These are phyloP conservation scores for Gastrolobium bilobum DNA, from an alignment of 306 rosid species.

Conservation along the genomic window DNA sequence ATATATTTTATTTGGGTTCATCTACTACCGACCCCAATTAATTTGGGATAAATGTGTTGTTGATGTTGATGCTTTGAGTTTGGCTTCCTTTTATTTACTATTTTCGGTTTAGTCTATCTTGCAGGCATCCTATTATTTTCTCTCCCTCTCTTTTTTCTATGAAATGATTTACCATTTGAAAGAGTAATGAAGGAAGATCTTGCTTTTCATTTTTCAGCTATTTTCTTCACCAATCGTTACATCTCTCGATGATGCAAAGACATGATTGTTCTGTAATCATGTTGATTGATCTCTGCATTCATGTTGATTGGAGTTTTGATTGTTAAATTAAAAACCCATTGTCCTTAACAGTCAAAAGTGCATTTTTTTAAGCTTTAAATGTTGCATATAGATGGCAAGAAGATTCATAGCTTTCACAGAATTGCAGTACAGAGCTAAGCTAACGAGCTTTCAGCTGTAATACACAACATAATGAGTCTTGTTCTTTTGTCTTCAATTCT, in stretches of 20 bases:
- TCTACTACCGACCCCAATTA: too few relatives aligned
- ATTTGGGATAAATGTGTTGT: too few relatives aligned
- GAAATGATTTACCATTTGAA: slow-evolving; percentile 34
- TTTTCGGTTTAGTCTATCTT: slow-evolving; percentile 22
- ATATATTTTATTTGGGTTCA: too few relatives aligned
- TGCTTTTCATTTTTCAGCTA: background rate
- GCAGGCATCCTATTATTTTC: background rate
- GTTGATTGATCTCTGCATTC: slow-evolving; percentile 24
- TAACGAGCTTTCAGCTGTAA: slow-evolving; percentile 16
- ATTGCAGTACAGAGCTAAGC: slow-evolving; percentile 10
- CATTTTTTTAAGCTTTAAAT: slow-evolving; percentile 5
- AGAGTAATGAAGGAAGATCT: slow-evolving; percentile 11
- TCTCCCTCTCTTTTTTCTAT: background rate
- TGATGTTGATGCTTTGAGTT: too few relatives aligned
- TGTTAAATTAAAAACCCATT: slow-evolving; percentile 34
- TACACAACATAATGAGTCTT: background rate
- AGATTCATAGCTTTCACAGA: slow-evolving; percentile 22
- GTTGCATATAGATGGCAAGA: slow-evolving; percentile 37
- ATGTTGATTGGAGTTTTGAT: slow-evolving; percentile 25
- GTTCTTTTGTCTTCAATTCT: slow-evolving; percentile 21
- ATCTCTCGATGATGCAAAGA: slow-evolving; percentile 23
- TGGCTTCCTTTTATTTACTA: slow-evolving; percentile 32
- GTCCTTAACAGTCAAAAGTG: slow-evolving; percentile 13
- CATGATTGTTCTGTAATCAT: slow-evolving; percentile 23
- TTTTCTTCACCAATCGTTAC: slow-evolving; percentile 26